Conservation (phyloP, 306 rosid genomes). For the Nissolia schottii region DNA sequence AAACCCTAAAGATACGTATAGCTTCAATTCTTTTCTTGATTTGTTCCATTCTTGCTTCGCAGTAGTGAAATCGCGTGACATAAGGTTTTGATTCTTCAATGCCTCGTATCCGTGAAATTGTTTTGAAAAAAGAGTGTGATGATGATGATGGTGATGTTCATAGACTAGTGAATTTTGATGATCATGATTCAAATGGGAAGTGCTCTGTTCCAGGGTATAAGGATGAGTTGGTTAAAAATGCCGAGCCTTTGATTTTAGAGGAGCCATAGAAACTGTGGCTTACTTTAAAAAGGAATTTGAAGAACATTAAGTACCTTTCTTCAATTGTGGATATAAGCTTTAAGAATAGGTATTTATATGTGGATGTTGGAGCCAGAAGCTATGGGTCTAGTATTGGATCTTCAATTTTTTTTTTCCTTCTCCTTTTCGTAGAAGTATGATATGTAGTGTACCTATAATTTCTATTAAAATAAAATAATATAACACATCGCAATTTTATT, state of each 20-base stretch:
- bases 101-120: conserved; percentile 68
- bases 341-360: conserved; percentile 73
- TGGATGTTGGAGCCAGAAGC: conserved; percentile 95
- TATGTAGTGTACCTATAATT: too few species aligned
- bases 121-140: conserved; percentile 58
- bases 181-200: conserved; percentile 33
- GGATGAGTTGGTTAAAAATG: conserved; percentile 56
- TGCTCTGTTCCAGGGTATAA: conserved; percentile 74
- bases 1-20: conserved; percentile 72
- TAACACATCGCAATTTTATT: too few species aligned
- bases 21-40: conserved; percentile 85
- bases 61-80: conserved; percentile 56
- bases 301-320: conserved; percentile 72
- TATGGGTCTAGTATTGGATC: conserved; percentile 94
- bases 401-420: too few species aligned
- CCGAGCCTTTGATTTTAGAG: conserved; percentile 67
- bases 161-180: conserved; percentile 16
- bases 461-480: too few species aligned
- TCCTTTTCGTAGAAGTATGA: too few species aligned
- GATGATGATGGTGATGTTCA: conserved; percentile 17
- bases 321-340: conserved; percentile 87
- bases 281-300: conserved; percentile 72
- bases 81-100: conserved; percentile 57
- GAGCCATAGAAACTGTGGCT: conserved; percentile 96
- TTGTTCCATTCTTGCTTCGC: conserved; percentile 67